Base-by-base conservation (phyloP, 2,329 filamentous ascomycete genomes). In the Fusarium bulbicola region DNA sequence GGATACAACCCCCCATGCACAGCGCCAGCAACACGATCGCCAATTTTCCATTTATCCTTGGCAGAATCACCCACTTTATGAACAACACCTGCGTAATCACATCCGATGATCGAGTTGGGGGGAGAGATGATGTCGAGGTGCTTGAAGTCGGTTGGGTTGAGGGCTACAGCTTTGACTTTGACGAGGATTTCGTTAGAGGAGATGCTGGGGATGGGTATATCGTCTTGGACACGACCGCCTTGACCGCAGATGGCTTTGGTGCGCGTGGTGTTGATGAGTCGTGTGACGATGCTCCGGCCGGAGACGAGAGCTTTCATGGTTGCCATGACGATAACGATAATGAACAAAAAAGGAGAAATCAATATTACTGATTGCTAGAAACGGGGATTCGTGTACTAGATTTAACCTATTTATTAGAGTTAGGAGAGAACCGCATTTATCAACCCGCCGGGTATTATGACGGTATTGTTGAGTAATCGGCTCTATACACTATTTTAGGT, bases 341-440 rank as follows among this genome's bases (percentile, higher is more conserved):
- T 4, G 3, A 30, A 4, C 5, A 30, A 18, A 15, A 7, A 49
- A 1, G 14, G 4, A 8, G 4, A 32, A 10, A 5, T 49, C 3
- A 9, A 24, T 14, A 7, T 4, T 5, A 21, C 12, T 5, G 34
- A 18, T 18, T 36, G 34, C 16, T 18, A 18, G 7, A 10, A 36
- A 1, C 4, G 32, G 9, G 32, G 3, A 34, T 34, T 34, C 1
- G 0, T 34, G 1, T 34, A 34, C 1, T 34, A 34, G 7, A 34
- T 26, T 26, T 26, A 9, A 45, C 11, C 16, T 20, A 20, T 18
- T 26, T 43, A 6, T 26, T 14, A 20, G 8, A 20, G 16, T 15
- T n/a, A 1, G 3, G 4, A 12, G 26, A 8, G 6, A 16, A 30
- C 3, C 3, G 14, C 11, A 32, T 32, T 32, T n/a, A 49, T 49